Base-by-base conservation (phyloP, 192 early-diverging fungal species). In the Piromyces sp. region DNA sequence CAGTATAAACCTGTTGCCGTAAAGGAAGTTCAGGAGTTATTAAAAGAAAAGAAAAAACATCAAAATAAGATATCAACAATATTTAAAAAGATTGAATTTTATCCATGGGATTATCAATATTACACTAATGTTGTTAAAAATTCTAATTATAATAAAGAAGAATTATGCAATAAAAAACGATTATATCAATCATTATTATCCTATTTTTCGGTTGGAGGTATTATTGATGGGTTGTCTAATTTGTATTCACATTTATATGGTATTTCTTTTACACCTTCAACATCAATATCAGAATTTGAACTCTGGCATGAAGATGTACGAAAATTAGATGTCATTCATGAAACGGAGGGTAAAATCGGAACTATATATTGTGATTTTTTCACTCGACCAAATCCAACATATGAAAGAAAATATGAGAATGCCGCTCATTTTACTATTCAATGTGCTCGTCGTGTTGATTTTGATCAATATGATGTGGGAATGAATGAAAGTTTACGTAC, bases 351-450 rank as follows among this genome's bases (percentile, higher is more conserved):
- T n/a, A 87, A 89, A 79, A 89, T 98, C 68, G 97, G 97, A 30
- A 91, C 93, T 3, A 94, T 99, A 14, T 99, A 99, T 84, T 97
- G 96, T 81, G 97, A 99, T 84, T 88, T 97, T 40, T 96, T 94
- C 85, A 85, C 85, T 17, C 92, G 97, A n/a, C 83, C 83, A 30
- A 92, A 90, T 51, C 26, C 51, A n/a, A n/a, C 51, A 9, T n/a
- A 9, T 28, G 51, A 68, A 68, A 94, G 93, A 82, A 94, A 95
- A 31, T 89, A 87, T 51, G 89, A 92, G 31, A 93, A 91, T 82
- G 95, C 97, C 0, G 97, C 97, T 3, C 97, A 99, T 87, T 99
- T 97, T 83, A 98, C 97, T 0, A 92, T 97, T 0, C 89, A 95
- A 17, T 96, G 96, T 40, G 95, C 95, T 0, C 89, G 97, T 19